These are phyloP conservation scores for Pseudocercospora ulei DNA, from an alignment of 2,329 filamentous ascomycete species.

Conservation along the genomic window DNA sequence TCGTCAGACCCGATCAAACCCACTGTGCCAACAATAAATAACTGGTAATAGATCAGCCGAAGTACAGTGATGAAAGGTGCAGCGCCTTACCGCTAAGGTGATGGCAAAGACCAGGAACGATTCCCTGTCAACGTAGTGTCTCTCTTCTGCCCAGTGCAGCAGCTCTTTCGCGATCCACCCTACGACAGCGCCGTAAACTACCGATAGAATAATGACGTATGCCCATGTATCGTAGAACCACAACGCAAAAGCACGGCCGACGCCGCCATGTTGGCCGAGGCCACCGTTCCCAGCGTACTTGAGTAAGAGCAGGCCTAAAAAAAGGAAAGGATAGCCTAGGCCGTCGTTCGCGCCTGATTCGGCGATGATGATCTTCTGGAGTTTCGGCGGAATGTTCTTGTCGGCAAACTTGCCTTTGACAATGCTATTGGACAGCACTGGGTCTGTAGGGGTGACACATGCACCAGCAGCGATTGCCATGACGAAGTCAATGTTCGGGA, in stretches of 20 bases:
- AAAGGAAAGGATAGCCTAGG: constrained; percentile 78
- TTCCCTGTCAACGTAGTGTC: constrained; percentile 72
- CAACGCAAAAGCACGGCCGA: constrained; percentile 57
- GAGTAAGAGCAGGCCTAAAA: constrained; percentile 72
- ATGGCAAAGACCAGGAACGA: constrained; percentile 83
- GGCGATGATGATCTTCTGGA: constrained; percentile 58
- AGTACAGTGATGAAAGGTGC: background rate
- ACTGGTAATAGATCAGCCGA: constrained; percentile 32
- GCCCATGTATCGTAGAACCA: constrained; percentile 83
- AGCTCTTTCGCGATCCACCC: constrained; percentile 75
- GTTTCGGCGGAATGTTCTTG: constrained; percentile 69
- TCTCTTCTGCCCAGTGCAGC: constrained; percentile 73
- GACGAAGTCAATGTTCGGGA: constrained; percentile 61
- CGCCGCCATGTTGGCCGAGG: constrained; percentile 49
- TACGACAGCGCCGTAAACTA: constrained; percentile 64
- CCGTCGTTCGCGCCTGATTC: constrained; percentile 88
- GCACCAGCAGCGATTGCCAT: constrained; percentile 72
- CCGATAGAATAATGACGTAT: constrained; percentile 69
- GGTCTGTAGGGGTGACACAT: constrained; percentile 87
- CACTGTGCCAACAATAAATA: constrained; percentile 80
- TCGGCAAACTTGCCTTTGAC: constrained; percentile 92
- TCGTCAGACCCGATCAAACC: constrained; percentile 83
- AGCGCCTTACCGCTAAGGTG: constrained; percentile 55
- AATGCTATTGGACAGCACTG: constrained; percentile 76
- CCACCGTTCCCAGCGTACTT: constrained; percentile 59